Conservation (phyloP, 2,329 filamentous ascomycete species). For the Talaromyces sp. region DNA sequence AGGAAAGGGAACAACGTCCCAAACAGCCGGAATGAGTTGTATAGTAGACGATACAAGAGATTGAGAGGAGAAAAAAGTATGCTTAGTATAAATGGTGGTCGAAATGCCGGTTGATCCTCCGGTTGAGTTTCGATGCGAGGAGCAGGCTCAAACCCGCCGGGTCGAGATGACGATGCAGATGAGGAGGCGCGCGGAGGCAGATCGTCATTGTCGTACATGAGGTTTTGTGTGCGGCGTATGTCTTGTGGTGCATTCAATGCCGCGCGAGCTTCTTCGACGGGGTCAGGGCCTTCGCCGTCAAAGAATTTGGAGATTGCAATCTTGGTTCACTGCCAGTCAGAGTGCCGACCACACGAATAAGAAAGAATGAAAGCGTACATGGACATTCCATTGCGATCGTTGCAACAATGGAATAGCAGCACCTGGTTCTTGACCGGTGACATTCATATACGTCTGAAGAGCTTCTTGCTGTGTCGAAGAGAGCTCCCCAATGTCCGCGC, state of each 20-base stretch:
- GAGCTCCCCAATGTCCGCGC: conserved; percentile 58
- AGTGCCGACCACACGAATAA: background rate
- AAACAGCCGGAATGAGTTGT: conserved; percentile 63
- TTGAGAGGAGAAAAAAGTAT: conserved; percentile 78
- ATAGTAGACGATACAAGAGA: conserved; percentile 67
- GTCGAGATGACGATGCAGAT: conserved; percentile 27
- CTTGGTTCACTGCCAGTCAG: conserved; percentile 40
- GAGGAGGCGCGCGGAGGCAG: conserved; percentile 23
- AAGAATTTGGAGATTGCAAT: conserved; percentile 98
- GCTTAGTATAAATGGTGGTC: conserved; percentile 69
- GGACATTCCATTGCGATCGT: conserved; percentile 92
- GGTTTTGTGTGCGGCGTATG: conserved; percentile 64
- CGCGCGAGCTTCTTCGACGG: conserved; percentile 68
- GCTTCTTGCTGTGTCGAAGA: conserved; percentile 73
- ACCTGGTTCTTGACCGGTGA: conserved; percentile 75
- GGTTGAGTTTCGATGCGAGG: conserved; percentile 78
- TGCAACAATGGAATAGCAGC: conserved; percentile 74
- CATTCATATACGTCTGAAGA: conserved; percentile 79
- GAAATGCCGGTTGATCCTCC: conserved; percentile 58
- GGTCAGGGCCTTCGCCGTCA: conserved; percentile 84
- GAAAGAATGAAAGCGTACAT: conserved; percentile 50
- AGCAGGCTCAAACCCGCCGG: conserved; percentile 59
- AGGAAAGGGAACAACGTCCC: conserved; percentile 76
- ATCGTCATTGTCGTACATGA: conserved; percentile 50
- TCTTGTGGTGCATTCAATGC: conserved; percentile 59